Percentiles rank a stretch among this genome's conserved stretches.
Evolutionary conservation across 108 stramenopile genomes (phyloP).

Genomic region (Skeletonema costatum): DNA sequence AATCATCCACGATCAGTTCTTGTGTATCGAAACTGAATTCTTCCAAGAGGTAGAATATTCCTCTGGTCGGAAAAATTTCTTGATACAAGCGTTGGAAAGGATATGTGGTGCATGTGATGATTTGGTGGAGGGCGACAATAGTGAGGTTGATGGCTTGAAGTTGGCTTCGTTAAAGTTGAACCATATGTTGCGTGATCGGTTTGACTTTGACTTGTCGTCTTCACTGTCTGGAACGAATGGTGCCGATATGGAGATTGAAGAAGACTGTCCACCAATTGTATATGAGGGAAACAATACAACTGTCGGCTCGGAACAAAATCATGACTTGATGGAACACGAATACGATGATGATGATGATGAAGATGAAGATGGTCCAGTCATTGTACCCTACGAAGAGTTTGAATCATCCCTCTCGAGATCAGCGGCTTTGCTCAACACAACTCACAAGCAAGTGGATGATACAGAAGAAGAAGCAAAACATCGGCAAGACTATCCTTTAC

Average conservation of each 20-base stretch:
- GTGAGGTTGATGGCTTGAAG: neutral
- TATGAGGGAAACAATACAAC: neutral
- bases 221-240: neutral
- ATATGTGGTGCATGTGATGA: slow-evolving; percentile 36
- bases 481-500: slow-evolving; percentile 60
- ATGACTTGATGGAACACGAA: neutral
- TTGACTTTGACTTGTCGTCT: neutral
- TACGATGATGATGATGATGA: slow-evolving; percentile 51
- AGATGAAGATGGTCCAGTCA: slow-evolving; percentile 76
- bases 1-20: slow-evolving; percentile 56
- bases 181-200: neutral
- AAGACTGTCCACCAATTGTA: neutral
- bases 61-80: slow-evolving; percentile 62
- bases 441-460: neutral
- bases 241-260: neutral
- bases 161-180: neutral
- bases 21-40: slow-evolving; percentile 72
- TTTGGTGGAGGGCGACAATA: slow-evolving; percentile 4
- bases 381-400: slow-evolving; percentile 63
- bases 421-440: neutral
- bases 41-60: slow-evolving; percentile 72
- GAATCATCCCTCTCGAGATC: slow-evolving; percentile 68
- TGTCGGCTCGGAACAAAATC: neutral
- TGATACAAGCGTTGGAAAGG: slow-evolving; percentile 52
- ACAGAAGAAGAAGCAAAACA: slow-evolving; percentile 7